Conservation (phyloP, 495 filamentous ascomycete species). For the Talaromyces wortmannii region DNA sequence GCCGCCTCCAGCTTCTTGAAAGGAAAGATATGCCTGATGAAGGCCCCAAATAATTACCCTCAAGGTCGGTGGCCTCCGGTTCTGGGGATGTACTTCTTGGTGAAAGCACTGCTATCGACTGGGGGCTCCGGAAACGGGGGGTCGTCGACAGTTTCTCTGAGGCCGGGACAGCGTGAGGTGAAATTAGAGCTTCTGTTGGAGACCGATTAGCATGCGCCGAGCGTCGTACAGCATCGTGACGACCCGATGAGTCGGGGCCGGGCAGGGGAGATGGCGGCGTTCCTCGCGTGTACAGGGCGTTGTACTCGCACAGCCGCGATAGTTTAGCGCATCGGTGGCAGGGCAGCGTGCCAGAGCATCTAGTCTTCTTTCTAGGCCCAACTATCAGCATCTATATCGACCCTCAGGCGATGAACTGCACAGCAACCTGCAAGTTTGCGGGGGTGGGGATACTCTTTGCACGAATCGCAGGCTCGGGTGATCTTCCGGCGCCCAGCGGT, state of each 20-base stretch:
- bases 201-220: neutral
- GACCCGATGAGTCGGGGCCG: constrained; percentile 4
- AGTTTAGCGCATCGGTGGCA: constrained; percentile 33
- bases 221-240: neutral
- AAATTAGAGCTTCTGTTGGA: neutral
- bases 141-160: neutral
- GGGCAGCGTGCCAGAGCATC: constrained; percentile 38
- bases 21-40: constrained; percentile 40
- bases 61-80: constrained; percentile 36
- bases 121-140: neutral
- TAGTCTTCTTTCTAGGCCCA: constrained; percentile 30
- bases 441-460: constrained; percentile 21
- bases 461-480: constrained; percentile 40
- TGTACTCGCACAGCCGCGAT: constrained; percentile 34
- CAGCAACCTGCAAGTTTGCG: neutral
- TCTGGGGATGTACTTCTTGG: constrained; percentile 31
- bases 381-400: too few relatives aligned
- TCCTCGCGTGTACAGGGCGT: constrained; percentile 36
- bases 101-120: constrained; percentile 8
- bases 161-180: neutral
- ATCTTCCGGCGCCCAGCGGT: constrained; percentile 30
- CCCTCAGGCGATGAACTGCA: too few relatives aligned
- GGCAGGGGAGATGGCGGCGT: constrained; percentile 35
- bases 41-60: constrained; percentile 40
- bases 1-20: constrained; percentile 36